A percentile compares a stretch with the other conserved stretches of the same genome.
Conservation (phyloP, 345 rosid species). For the Eutrema heterophyllum region DNA sequence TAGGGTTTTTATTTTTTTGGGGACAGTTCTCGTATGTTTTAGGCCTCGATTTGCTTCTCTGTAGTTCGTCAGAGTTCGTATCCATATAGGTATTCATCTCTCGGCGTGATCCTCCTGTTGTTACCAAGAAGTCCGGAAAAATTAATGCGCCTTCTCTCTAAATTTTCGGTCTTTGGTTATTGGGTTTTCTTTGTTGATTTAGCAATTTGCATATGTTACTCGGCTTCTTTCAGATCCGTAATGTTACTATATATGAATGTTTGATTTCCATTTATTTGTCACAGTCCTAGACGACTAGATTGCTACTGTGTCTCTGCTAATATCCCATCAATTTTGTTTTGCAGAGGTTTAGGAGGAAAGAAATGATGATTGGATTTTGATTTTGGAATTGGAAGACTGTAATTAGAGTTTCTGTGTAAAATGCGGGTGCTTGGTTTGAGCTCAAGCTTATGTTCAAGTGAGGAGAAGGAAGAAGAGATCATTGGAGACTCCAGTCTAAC, state of each 20-base stretch:
- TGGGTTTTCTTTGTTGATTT: background rate
- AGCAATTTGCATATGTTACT: too few relatives aligned
- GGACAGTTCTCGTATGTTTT: background rate
- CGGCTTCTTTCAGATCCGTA: too few relatives aligned
- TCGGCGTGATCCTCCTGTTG: background rate
- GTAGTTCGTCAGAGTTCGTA: background rate
- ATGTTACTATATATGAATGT: too few relatives aligned
- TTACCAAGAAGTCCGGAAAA: background rate
- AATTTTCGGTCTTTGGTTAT: background rate
- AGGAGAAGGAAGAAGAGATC: constrained; percentile 35
- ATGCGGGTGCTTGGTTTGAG: constrained; percentile 77
- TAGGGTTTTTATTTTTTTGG: background rate
- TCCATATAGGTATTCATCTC: background rate
- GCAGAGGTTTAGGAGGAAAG: background rate
- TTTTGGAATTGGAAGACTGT: background rate
- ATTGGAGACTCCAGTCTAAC: constrained; percentile 33
- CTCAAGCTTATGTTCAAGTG: constrained; percentile 48
- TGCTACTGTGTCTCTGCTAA: too few relatives aligned
- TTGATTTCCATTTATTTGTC: too few relatives aligned
- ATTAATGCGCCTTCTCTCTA: background rate
- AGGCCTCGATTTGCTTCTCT: background rate
- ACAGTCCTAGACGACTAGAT: too few relatives aligned
- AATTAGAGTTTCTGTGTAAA: constrained; percentile 8
- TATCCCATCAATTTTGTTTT: background rate
- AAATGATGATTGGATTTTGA: constrained; percentile 2